These are phyloP conservation scores for Fraxinus nigra DNA, from an alignment of 305 asterid species.

Conservation along the genomic window DNA sequence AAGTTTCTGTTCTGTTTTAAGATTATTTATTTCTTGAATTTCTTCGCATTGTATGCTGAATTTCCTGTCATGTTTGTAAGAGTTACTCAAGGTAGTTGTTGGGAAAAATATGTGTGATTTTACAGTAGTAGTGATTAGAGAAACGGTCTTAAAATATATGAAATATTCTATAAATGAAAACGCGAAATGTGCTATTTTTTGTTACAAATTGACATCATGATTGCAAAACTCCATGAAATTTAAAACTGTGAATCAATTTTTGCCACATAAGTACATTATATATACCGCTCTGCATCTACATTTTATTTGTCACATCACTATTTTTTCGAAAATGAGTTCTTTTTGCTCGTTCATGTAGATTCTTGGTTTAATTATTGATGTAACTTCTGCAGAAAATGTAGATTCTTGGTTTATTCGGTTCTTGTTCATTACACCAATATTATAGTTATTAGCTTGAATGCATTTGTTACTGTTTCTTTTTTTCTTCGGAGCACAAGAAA, in stretches of 20 bases:
- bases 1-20: background rate
- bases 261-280: background rate
- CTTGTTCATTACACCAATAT: background rate
- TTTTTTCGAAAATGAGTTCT: background rate
- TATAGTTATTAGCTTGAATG: background rate
- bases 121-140: background rate
- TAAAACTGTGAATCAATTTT: background rate
- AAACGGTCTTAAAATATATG: background rate
- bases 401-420: background rate
- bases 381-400: too few relatives aligned
- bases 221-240: background rate
- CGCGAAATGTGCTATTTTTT: background rate
- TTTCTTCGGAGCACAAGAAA: background rate
- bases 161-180: background rate
- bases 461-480: background rate
- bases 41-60: background rate
- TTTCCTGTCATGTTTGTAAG: background rate
- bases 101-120: background rate
- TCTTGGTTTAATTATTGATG: background rate
- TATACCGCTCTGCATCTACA: background rate
- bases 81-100: background rate
- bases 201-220: background rate
- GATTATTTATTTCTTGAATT: slow-evolving; percentile 1
- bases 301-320: background rate
- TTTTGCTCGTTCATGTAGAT: background rate